Evolutionary conservation across 441 rosid genomes (phyloP).

Genomic region (Adansonia grandidieri): DNA sequence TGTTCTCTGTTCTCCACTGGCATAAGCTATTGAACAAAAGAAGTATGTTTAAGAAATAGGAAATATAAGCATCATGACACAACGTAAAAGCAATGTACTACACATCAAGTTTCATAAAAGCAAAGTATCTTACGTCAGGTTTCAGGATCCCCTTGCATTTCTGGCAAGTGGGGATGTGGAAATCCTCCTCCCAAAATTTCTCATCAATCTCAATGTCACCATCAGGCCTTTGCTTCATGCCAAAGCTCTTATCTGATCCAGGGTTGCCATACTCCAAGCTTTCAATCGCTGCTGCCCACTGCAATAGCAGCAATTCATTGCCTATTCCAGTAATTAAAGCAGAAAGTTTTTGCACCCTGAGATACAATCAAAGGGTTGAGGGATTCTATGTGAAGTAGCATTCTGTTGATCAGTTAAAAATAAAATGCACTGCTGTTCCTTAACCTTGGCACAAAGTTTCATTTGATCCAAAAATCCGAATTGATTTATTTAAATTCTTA

Average conservation of each 20-base stretch:
- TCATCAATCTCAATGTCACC: constrained; percentile 96
- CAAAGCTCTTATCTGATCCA: constrained; percentile 89
- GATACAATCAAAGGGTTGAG: not conserved
- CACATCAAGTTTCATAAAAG: constrained; percentile 8
- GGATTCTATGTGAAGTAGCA: constrained; percentile 1
- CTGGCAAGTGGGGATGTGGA: constrained; percentile 74
- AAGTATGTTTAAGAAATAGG: not conserved
- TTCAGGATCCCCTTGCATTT: constrained; percentile 81
- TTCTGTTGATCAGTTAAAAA: not conserved
- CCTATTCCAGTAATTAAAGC: not conserved
- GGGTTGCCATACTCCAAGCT: constrained; percentile 69
- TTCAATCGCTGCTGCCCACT: constrained; percentile 96
- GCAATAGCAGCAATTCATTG: constrained; percentile 26
- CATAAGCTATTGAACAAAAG: not conserved
- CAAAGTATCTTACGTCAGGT: constrained; percentile 70
- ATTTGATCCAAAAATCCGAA: not conserved
- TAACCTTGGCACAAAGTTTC: constrained; percentile 10
- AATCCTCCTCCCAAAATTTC: constrained; percentile 95
- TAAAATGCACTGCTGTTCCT: constrained; percentile 2
- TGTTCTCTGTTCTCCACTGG: not conserved
- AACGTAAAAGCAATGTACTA: not conserved
- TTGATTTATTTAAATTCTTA: not conserved
- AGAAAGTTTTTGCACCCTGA: not conserved
- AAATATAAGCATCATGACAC: constrained; percentile 12
- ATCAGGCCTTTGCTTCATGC: constrained; percentile 96